Base-by-base conservation (phyloP, 2,329 filamentous ascomycete genomes). In the Trichoderma harzianum region DNA sequence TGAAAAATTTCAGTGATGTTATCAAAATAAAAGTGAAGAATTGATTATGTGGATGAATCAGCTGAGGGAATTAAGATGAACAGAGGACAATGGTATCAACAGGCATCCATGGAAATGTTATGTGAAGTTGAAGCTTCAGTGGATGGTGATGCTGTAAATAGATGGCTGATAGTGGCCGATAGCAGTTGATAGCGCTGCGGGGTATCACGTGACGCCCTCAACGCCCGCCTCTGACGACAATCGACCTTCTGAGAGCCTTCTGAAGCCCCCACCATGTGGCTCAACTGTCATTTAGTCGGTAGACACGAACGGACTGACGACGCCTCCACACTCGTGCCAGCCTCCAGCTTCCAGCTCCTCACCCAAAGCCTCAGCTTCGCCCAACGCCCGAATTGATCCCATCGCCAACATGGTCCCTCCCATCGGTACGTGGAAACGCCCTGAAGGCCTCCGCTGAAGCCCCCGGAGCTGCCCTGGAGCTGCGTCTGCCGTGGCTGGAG, bases 391-490 rank as follows among this genome's bases (percentile, higher is more conserved):
- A 57, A 74, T 64, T 72, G 74, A 73, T 74, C 16, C 74, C 75
- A 74, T 77, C 74, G 76, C 76, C 75, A 82, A 80, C 71, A 88
- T 88, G 87, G 83, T 82, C 75, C 83, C 86, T 76, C 86, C 87
- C 77, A 89, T 89, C 82, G 86, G 86, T 88, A 83, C 78, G 84
- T 81, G 30, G 32, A 62, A 34, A 16, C 5, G 21, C 60, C 58
- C 24, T 39, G 51, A 60, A 34, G 5, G 65, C n/a, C 24, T 43
- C 28, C 51, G 18, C 66, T 58, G 64, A 67, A 57, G 32, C 28
- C 57, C 32, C 57, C 28, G 57, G 24, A 32, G 57, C 47, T 53
- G 28, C 12, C 30, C 28, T 36, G 47, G 8, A 53, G 39, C 64
- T 58, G 10, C 43, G 30, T 10, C 43, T n/a, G 61, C 61, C 30